Evolutionary conservation across 768 basidiomycete genomes (phyloP), one percentile per base, ranked within the genome.

Genomic region (Lentinula raphanica): DNA sequence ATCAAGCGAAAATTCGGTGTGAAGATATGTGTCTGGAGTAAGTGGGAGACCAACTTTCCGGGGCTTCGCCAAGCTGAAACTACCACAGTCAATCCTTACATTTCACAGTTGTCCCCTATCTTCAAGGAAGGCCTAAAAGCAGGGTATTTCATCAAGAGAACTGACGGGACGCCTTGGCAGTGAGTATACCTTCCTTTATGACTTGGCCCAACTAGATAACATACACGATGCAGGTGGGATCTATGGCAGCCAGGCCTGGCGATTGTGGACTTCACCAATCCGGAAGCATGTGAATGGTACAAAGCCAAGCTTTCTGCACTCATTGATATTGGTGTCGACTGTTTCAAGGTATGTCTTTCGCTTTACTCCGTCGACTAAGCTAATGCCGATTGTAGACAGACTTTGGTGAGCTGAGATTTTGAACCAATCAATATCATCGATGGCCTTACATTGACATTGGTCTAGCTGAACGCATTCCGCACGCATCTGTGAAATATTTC

Each of bases 1-100:
- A 83, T 86, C 64, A 85, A 86, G 66, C 63, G 72, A 32, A 82
- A 77, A 61, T 85, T 83, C 67, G 80, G 81, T 31, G 85, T 90
- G 55, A 87, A 88, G 64, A 80, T 89, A 55, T 89, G 87, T 61
- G 73, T 87, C 3, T 90, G 87, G 88, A 85, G 84, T 83, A 59
- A 63, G 79, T 66, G 31, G n/a, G 49, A 27, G 7, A 27, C 12
- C 11, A 7, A 12, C 19, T 8, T 7, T 38, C 25, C 12, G 1
- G 8, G 7, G 17, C 28, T 19, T 19, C n/a, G 46, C n/a, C 8
- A 28, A 31, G 12, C 19, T 42, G 36, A 56, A 32, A 3, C 9
- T 28, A 17, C 17, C 27, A 6, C 60, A 86, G 84, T 90, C 64
- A 90, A 90, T 66, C 83, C 87, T 3, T 89, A 88, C 66, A 82